Base-by-base conservation (phyloP, 768 basidiomycete genomes). In the Guyanaporus albipodus region DNA sequence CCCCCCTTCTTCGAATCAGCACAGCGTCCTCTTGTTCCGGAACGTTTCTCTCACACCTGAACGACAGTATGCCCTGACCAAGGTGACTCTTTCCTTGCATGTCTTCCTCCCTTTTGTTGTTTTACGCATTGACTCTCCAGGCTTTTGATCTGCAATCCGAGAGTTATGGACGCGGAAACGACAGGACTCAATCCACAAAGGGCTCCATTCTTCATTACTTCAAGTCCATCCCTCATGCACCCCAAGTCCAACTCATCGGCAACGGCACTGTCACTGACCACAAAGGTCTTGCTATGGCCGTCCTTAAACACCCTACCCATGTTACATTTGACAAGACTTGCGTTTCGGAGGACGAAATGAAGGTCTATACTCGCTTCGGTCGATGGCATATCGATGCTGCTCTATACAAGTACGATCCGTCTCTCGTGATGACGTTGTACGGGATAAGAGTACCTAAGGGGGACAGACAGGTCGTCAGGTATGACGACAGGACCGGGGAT, bases 311-410 rank as follows among this genome's bases (percentile, higher is more conserved):
- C 63, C 90, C 89, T 1, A 80, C 78, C 35, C 91, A 93, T 67
- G 80, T 76, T 38, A 85, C 83, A 4, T 94, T 93, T 71, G 91
- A 94, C 73, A 91, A 88, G 69, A 85, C 83, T 21, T 66, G 65
- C 17, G 75, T 93, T 24, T 80, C 82, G 5, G 68, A 73, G 58
- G 91, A 93, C 51, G 85, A 85, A 54, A 79, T 67, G 6, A 74
- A 76, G 40, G 89, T 87, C 19, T 64, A 74, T 36, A 92, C 90
- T 14, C 77, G 90, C 27, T 92, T 86, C 74, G 91, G 90, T 64
- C 74, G 90, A 38, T 91, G 90, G 89, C 88, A 94, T 66, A 91
- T 92, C 64, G 91, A 92, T 57, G 90, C 91, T 1, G 88, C 88
- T 4, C 67, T 90, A 34, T 87, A 87, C 61, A 79, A 83, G 44